A percentile compares a stretch with the other conserved stretches of the same genome.
These are phyloP conservation scores for Fusarium mangiferae DNA, from an alignment of 2,329 filamentous ascomycete species.

Conservation along the genomic window DNA sequence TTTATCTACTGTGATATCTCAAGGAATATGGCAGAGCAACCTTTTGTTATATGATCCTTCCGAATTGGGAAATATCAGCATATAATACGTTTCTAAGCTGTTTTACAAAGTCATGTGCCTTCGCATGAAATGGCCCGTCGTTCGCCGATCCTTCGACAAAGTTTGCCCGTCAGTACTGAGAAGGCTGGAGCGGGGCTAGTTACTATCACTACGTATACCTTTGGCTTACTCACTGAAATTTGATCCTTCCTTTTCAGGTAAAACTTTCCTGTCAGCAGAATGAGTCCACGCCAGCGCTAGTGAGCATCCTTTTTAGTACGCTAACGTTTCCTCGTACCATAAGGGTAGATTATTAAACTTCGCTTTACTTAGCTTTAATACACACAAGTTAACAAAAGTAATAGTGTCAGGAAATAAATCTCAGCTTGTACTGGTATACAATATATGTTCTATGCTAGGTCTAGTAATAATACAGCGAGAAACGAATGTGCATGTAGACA, in stretches of 20 bases:
- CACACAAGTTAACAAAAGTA: too few relatives aligned
- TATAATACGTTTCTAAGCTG: neutral
- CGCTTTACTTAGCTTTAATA: too few relatives aligned
- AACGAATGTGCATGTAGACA: neutral
- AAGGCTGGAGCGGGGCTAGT: neutral
- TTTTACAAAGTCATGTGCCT: neutral
- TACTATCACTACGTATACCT: neutral
- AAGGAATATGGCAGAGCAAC: too few relatives aligned
- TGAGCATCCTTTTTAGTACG: neutral
- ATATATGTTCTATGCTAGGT: neutral
- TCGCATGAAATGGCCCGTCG: too few relatives aligned
- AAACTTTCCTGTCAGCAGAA: neutral
- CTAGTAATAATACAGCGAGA: neutral
- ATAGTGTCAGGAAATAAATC: too few relatives aligned
- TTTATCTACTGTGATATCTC: too few relatives aligned
- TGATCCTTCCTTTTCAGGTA: neutral
- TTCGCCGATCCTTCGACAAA: too few relatives aligned
- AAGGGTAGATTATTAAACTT: fast-evolving
- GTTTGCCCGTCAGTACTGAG: neutral
- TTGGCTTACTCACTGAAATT: neutral
- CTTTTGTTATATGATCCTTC: neutral
- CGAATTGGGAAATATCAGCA: neutral
- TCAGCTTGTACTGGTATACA: too few relatives aligned
- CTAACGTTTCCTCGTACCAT: fast-evolving
- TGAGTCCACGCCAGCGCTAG: too few relatives aligned